These are phyloP conservation scores for Globisporangium cylindrosporum DNA, from an alignment of 352 stramenopile species.

Conservation along the genomic window DNA sequence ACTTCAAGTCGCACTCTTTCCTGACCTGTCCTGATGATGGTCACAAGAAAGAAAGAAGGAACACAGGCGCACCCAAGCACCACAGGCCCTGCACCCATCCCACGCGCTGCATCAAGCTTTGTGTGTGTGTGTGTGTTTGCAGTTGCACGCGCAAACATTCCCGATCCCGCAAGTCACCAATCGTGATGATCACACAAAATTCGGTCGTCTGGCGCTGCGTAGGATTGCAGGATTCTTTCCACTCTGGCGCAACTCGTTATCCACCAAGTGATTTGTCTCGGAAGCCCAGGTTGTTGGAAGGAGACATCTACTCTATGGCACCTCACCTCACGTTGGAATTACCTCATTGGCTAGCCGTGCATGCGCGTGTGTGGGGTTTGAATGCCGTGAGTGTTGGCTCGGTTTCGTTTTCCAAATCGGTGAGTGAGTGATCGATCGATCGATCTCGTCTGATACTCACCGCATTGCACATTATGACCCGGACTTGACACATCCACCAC, in stretches of 20 bases:
- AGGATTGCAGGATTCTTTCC: background rate
- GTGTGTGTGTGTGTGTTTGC: too few species aligned
- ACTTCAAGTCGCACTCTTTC: background rate
- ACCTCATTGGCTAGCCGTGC: background rate
- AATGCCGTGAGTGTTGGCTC: background rate
- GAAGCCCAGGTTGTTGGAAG: background rate
- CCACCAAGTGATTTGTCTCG: constrained; percentile 12
- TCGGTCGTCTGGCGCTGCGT: too few species aligned
- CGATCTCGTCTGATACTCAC: constrained; percentile 1
- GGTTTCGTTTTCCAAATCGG: background rate
- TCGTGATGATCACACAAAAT: background rate
- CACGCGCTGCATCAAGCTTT: too few species aligned
- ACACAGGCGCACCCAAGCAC: background rate
- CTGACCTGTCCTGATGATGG: background rate
- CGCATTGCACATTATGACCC: background rate
- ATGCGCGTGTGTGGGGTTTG: background rate
- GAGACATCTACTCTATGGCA: background rate
- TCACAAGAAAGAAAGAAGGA: background rate
- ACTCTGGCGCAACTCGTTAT: background rate
- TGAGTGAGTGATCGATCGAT: background rate
- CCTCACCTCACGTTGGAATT: background rate
- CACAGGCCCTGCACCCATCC: too few species aligned
- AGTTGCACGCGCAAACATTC: background rate
- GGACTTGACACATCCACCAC: background rate
- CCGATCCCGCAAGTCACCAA: background rate